These are phyloP conservation scores for Plenodomus biglobosus DNA, from an alignment of 2,329 filamentous ascomycete genomes.

Conservation along the genomic window DNA sequence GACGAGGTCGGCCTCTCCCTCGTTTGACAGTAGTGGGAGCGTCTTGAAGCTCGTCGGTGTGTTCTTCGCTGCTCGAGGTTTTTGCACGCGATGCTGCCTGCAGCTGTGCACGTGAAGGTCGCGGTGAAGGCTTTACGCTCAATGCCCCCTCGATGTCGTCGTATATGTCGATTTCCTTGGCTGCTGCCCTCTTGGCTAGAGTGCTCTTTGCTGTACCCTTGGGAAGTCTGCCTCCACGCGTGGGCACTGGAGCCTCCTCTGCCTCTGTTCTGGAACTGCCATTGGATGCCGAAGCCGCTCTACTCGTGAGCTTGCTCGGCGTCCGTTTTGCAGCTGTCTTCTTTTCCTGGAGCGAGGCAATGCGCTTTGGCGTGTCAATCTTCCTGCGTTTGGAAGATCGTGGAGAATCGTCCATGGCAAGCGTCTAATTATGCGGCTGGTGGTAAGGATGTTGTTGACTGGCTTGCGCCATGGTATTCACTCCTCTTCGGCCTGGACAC, in stretches of 20 bases:
- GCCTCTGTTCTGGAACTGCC: slow-evolving; percentile 9
- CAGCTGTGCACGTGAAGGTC: slow-evolving; percentile 5
- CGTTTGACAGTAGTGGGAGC: slow-evolving; percentile 21
- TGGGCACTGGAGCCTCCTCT: slow-evolving; percentile 11
- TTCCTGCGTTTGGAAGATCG: slow-evolving; percentile 43
- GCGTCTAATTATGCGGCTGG: not conserved
- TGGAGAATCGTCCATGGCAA: slow-evolving; percentile 38
- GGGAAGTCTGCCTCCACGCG: slow-evolving; percentile 6
- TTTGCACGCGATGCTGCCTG: slow-evolving; percentile 12
- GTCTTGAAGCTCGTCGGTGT: slow-evolving; percentile 16
- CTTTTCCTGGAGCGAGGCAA: slow-evolving; percentile 22
- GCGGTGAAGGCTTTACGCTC: slow-evolving; percentile 22
- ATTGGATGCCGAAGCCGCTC: slow-evolving; percentile 15
- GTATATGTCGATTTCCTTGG: slow-evolving; percentile 42
- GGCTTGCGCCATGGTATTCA: too few relatives aligned
- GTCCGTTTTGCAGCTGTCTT: slow-evolving; percentile 23
- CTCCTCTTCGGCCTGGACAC: too few relatives aligned
- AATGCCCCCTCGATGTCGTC: slow-evolving; percentile 50
- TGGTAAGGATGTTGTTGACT: not conserved
- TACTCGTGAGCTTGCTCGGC: slow-evolving; percentile 24
- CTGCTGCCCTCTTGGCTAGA: slow-evolving; percentile 7
- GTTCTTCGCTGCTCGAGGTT: slow-evolving; percentile 4
- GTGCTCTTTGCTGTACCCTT: slow-evolving; percentile 16
- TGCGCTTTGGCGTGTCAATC: slow-evolving; percentile 32
- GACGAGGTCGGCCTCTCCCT: slow-evolving; percentile 15